phyloP scores from a whole-genome alignment of 257 asterid species.

The Gentiana macrophylla region DNA sequence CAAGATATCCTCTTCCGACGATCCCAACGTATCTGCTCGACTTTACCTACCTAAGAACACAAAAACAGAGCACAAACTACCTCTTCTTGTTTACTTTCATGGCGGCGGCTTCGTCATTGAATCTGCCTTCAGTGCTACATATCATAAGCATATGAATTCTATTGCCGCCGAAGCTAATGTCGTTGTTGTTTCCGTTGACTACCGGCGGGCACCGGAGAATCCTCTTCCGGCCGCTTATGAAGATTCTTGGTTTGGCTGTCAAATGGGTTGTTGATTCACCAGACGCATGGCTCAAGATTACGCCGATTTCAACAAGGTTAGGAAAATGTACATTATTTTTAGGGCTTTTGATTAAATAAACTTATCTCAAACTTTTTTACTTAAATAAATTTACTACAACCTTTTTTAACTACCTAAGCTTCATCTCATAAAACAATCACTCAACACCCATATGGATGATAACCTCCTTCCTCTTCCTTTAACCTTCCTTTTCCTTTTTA shows the following conservation, averaged over 20 bases:
- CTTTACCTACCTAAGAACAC: constrained; percentile 30
- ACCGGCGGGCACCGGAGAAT: constrained; percentile 57
- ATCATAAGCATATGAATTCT: constrained; percentile 24
- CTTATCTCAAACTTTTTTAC: no score
- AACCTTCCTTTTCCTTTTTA: no score
- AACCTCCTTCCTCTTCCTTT: no score
- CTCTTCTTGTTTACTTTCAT: constrained; percentile 45
- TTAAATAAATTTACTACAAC: no score
- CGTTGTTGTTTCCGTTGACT: constrained; percentile 38
- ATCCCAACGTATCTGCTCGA: constrained; percentile 26
- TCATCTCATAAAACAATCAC: no score
- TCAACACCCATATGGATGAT: no score
- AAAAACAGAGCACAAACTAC: constrained; percentile 23
- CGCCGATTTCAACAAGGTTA: constrained; percentile 37
- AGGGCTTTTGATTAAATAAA: no score
- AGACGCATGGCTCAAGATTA: constrained; percentile 34
- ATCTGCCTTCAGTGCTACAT: constrained; percentile 30
- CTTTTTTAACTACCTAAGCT: no score
- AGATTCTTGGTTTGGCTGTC: constrained; percentile 51
- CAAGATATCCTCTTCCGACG: constrained; percentile 6
- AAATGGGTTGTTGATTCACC: constrained; percentile 31
- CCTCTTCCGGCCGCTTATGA: constrained; percentile 43
- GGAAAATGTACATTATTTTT: no score
- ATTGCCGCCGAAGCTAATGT: constrained; percentile 34
- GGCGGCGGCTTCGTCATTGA: constrained; percentile 45